Conservation (phyloP, 805 yeast genomes). For the Cyberlindnera veronae region DNA sequence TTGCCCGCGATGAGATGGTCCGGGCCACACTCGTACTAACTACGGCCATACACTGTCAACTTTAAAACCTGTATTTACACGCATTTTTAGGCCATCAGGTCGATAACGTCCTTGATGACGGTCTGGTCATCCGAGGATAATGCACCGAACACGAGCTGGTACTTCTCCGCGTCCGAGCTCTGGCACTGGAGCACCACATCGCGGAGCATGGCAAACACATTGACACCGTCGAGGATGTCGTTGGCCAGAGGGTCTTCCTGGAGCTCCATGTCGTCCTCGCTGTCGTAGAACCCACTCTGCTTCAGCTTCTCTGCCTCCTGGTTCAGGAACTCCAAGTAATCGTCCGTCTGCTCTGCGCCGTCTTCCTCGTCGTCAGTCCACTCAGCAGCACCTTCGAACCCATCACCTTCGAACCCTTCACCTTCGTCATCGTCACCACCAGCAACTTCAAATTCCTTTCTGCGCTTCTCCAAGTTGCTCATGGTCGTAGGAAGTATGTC, state of each 20-base stretch:
- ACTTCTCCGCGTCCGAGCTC: slow-evolving; percentile 43
- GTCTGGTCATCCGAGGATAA: slow-evolving; percentile 35
- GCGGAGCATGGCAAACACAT: slow-evolving; percentile 66
- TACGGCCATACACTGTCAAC: background rate
- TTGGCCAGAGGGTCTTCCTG: slow-evolving; percentile 80
- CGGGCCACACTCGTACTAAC: slow-evolving; percentile 2
- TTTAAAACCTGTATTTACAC: background rate
- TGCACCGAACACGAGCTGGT: slow-evolving; percentile 44
- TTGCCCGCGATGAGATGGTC: slow-evolving; percentile 16
- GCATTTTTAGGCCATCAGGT: slow-evolving; percentile 17
- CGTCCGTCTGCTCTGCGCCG: slow-evolving; percentile 34
- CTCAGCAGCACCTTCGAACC: slow-evolving; percentile 27
- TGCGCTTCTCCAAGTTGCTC: slow-evolving; percentile 55
- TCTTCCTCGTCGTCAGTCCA: slow-evolving; percentile 27
- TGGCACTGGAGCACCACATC: slow-evolving; percentile 49
- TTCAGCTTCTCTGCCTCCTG: slow-evolving; percentile 39
- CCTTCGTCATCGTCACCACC: slow-evolving; percentile 28
- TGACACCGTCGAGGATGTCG: slow-evolving; percentile 73
- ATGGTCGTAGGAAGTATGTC: slow-evolving; percentile 71
- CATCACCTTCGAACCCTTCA: too few species aligned
- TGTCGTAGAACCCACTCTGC: slow-evolving; percentile 36
- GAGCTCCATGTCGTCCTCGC: slow-evolving; percentile 59
- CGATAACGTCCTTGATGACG: slow-evolving; percentile 30
- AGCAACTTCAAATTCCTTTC: slow-evolving; percentile 38
- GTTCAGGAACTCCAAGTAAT: slow-evolving; percentile 46